Evolutionary conservation across 352 stramenopile genomes (phyloP), one percentile per base, ranked within the genome.

Genomic region (Plasmopara halstedii): DNA sequence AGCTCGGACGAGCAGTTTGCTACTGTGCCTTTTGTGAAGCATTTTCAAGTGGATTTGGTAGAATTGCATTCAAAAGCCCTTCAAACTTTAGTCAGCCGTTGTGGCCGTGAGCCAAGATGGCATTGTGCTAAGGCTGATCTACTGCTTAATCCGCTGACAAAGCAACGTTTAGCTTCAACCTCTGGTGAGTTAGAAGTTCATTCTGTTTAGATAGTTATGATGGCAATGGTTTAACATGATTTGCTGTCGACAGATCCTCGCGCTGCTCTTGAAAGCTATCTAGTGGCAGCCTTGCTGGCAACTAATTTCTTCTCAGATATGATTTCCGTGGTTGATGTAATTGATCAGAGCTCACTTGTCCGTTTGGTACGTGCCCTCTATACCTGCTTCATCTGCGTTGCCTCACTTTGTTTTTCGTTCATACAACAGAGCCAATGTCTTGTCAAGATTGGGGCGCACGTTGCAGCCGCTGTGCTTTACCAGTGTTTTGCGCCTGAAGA

Each of bases 281-380:
- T 92, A 42, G 72, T 79, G 22, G 81, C 81, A 8, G 78, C 81
- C 11, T 88, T 73, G 18, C 48, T 92, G 5, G 81, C 81, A 2
- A 92, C 81, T 21, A 89, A 92, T 53, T 87, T 83, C 45, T 92
- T 92, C 36, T 68, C 73, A 0, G 79, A 91, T 38, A 67, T 70
- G 56, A 53, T 63, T 6, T 83, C 74, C 0, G 75, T 86, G 14
- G 69, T 83, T 11, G 75, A 89, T 31, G 81, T 88, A 32, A 88
- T 92, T 14, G 77, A 92, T 54, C 81, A 89, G 41, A 84, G 70
- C 48, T 89, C 78, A 21, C 72, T 92, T 62, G 81, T 92, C 17
- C 75, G 78, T 32, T 60, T 92, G 62, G 76, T 88, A 62, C 22
- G 68, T 70, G 7, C 2, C 20, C 27, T n/a, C 26, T 42, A 1